A percentile compares a stretch with the other conserved stretches of the same genome.
Evolutionary conservation across 1,284 basidiomycete genomes (phyloP).

Genomic region (Leccinum colubrinum): DNA sequence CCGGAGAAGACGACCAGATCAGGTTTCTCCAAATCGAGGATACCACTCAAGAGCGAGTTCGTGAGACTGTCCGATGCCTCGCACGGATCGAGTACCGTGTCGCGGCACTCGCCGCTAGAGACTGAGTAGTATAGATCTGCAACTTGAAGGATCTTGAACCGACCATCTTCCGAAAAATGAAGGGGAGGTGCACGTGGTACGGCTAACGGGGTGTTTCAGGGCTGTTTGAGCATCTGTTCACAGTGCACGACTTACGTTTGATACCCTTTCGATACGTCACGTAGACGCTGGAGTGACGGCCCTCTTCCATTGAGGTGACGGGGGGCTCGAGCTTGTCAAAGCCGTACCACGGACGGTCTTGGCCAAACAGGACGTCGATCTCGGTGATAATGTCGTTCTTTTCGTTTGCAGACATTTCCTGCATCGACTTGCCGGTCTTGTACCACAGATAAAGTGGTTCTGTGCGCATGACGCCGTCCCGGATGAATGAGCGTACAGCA

Average conservation of each 20-base stretch:
- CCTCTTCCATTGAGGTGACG: slow-evolving; percentile 42
- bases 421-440: slow-evolving; percentile 58
- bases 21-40: slow-evolving; percentile 83
- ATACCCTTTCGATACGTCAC: slow-evolving; percentile 63
- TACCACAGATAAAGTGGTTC: slow-evolving; percentile 74
- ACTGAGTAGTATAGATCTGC: slow-evolving; percentile 91
- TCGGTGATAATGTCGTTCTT: slow-evolving; percentile 76
- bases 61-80: slow-evolving; percentile 73
- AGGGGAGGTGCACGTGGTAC: slow-evolving; percentile 70
- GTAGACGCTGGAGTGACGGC: slow-evolving; percentile 50
- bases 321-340: slow-evolving; percentile 70
- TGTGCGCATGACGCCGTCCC: slow-evolving; percentile 52
- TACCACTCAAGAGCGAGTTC: slow-evolving; percentile 59
- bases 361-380: slow-evolving; percentile 83
- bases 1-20: slow-evolving; percentile 89
- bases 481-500: slow-evolving; percentile 26
- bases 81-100: slow-evolving; percentile 58
- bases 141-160: slow-evolving; percentile 87
- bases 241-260: slow-evolving; percentile 48
- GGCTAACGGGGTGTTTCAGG: slow-evolving; percentile 36
- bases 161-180: slow-evolving; percentile 79
- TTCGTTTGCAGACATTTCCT: slow-evolving; percentile 57
- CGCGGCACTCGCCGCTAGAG: slow-evolving; percentile 67
- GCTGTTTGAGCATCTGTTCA: not conserved
- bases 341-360: slow-evolving; percentile 79